Base-by-base conservation (phyloP, 371 early-diverging fungal species). In the Lichtheimia ornata region DNA sequence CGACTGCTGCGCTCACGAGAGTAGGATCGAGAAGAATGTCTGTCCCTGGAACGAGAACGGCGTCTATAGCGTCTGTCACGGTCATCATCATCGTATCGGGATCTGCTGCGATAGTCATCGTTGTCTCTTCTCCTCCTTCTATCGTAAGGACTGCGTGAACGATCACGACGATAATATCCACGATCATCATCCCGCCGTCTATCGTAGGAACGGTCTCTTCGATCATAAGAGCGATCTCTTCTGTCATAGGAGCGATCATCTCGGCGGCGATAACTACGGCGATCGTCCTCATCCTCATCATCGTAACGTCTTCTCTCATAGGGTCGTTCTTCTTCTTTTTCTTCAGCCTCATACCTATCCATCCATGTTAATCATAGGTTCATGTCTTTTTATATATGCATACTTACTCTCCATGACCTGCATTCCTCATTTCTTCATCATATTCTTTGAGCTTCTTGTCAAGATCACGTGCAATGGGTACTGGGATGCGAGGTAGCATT, bases 401-500 rank as follows among this genome's bases (percentile, higher is more conserved):
- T 30, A 28, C 24, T 24, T 22, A 22, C 47, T 30, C 30, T 13
- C 6, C 44, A 27, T 20, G 20, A n/a, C 49, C 54, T 54, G n/a
- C 44, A 45, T 54, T 18, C 20, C 41, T 12, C 40, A 40, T 65
- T 51, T 77, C 77, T 20, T 70, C 56, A 12, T 84, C 86, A 54
- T 80, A 83, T 7, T 83, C 88, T 27, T 83, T 70, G 50, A 92
- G 58, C 57, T 89, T 89, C 55, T 81, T 69, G 35, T 84, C 85
- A 22, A 93, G 74, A 57, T 90, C 90, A 51, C 91, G 77, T n/a
- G 89, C 90, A 60, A 94, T 87, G 13, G 91, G 87, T 0, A 92
- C 87, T 3, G 94, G 94, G 49, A 94, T 94, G 50, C 94, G 85
- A 20, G 94, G 94, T 44, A 94, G 67, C 67, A 92, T 89, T n/a